phyloP scores from a whole-genome alignment of 2,329 filamentous ascomycete genomes.

The Fusarium equiseti region DNA sequence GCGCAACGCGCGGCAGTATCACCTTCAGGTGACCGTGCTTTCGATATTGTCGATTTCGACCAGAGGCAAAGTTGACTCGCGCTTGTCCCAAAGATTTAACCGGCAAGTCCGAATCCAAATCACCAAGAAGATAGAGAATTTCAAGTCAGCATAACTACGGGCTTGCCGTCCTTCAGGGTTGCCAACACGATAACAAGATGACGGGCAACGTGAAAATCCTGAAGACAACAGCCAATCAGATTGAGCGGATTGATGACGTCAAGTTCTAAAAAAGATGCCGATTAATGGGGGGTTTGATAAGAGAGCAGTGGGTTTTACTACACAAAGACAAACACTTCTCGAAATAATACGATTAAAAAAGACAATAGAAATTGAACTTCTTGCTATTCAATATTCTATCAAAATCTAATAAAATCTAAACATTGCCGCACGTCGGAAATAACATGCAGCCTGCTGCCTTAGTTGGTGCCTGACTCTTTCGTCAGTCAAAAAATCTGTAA shows the following conservation, averaged over 20 bases:
- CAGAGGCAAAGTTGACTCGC: slow-evolving; percentile 21
- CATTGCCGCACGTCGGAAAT: slow-evolving; percentile 7
- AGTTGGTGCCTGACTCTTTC: slow-evolving; percentile 54
- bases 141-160: slow-evolving; percentile 21
- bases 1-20: slow-evolving; percentile 36
- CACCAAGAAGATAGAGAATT: neutral
- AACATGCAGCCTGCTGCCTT: slow-evolving; percentile 48
- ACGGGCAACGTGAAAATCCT: slow-evolving; percentile 37
- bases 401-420: neutral
- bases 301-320: neutral
- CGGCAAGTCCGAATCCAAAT: slow-evolving; percentile 17
- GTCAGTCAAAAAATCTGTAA: slow-evolving; percentile 53
- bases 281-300: slow-evolving; percentile 5
- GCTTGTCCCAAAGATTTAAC: neutral
- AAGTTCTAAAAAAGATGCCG: slow-evolving; percentile 19
- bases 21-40: slow-evolving; percentile 19
- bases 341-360: neutral
- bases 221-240: slow-evolving; percentile 40
- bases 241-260: slow-evolving; percentile 44
- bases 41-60: neutral
- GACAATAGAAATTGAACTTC: neutral
- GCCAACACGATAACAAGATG: slow-evolving; percentile 20
- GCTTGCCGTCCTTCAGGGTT: slow-evolving; percentile 36
- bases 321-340: neutral
- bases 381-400: neutral